Percentiles rank a stretch among this genome's conserved stretches.
Conservation (phyloP, 352 stramenopile species). For the Plasmopara muralis region DNA sequence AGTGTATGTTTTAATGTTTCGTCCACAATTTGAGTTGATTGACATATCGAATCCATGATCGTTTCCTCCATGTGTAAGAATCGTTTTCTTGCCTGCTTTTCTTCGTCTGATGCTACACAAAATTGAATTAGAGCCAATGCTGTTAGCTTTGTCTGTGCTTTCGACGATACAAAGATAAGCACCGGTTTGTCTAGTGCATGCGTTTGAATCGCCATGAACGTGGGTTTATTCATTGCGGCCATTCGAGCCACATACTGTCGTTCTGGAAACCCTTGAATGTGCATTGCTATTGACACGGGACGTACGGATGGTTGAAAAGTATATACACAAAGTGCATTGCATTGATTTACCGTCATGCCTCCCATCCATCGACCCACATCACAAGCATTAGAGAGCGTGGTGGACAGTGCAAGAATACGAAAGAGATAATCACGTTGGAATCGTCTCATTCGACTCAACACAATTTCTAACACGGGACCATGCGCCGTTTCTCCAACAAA, state of each 20-base stretch:
- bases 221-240: constrained; percentile 99
- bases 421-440: constrained; percentile 69
- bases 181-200: constrained; percentile 91
- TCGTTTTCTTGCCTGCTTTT: constrained; percentile 85
- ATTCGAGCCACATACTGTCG: constrained; percentile 97
- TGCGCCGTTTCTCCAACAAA: constrained; percentile 92
- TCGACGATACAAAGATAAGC: constrained; percentile 98
- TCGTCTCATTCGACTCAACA: constrained; percentile 82
- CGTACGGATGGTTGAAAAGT: constrained; percentile 94
- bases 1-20: constrained; percentile 93
- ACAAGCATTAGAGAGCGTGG: constrained; percentile 93
- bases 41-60: constrained; percentile 83
- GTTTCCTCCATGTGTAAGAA: constrained; percentile 92
- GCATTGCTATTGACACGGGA: constrained; percentile 95
- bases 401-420: constrained; percentile 94
- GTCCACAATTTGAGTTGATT: constrained; percentile 83
- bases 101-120: constrained; percentile 57
- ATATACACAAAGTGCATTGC: constrained; percentile 68
- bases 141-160: constrained; percentile 95
- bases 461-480: constrained; percentile 87
- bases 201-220: constrained; percentile 95
- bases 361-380: constrained; percentile 97
- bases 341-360: constrained; percentile 37
- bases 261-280: constrained; percentile 95
- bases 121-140: constrained; percentile 97